Evolutionary conservation across 2,329 filamentous ascomycete genomes (phyloP).

Genomic region (Chaetomiaceae sp.): DNA sequence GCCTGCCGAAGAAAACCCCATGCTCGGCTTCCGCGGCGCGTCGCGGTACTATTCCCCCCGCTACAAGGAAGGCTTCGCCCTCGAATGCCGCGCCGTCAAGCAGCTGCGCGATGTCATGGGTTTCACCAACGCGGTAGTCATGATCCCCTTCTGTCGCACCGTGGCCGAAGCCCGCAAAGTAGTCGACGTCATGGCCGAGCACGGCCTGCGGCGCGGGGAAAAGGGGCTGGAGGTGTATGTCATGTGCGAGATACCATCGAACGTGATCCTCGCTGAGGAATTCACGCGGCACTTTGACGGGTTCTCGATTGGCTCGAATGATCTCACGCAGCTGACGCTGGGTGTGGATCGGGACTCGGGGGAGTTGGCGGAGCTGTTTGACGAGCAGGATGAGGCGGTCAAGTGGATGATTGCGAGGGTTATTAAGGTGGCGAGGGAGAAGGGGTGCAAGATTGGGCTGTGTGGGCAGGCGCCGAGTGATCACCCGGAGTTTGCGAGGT

Average conservation of each 20-base stretch:
- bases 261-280: conserved; percentile 35
- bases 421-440: conserved; percentile 30
- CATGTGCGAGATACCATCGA: conserved; percentile 41
- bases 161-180: conserved; percentile 34
- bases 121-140: conserved; percentile 35
- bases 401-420: conserved; percentile 37
- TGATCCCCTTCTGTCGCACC: conserved; percentile 38
- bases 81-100: conserved; percentile 38
- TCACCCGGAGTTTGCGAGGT: conserved; percentile 36
- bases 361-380: conserved; percentile 35
- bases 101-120: conserved; percentile 36
- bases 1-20: conserved; percentile 37
- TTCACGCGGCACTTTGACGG: conserved; percentile 38
- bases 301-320: conserved; percentile 40
- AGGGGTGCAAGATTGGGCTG: conserved; percentile 36
- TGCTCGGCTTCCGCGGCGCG: conserved; percentile 39
- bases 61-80: conserved; percentile 37
- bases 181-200: conserved; percentile 34
- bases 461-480: conserved; percentile 39
- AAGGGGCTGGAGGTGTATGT: conserved; percentile 36
- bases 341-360: conserved; percentile 37
- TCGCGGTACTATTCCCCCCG: conserved; percentile 38
- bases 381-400: conserved; percentile 38
- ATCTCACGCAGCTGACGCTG: conserved; percentile 38
- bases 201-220: conserved; percentile 36